Evolutionary conservation across 768 basidiomycete genomes (phyloP).

Genomic region (Termitomyces sp.): DNA sequence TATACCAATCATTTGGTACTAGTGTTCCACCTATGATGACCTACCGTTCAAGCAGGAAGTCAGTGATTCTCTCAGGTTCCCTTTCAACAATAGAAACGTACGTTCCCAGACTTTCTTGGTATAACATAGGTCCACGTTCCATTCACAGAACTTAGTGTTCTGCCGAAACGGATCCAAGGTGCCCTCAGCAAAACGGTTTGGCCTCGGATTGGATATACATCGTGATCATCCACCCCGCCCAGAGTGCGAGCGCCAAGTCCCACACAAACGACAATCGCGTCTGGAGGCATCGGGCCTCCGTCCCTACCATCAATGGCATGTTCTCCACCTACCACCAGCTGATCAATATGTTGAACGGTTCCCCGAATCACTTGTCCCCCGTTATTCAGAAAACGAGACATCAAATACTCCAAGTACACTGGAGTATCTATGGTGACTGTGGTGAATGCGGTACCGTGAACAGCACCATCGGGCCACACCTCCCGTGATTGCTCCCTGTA

Average conservation of each 20-base stretch:
- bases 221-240: constrained; percentile 70
- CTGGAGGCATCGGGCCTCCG: constrained; percentile 21
- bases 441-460: constrained; percentile 46
- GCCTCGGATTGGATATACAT: constrained; percentile 69
- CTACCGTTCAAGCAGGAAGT: constrained; percentile 12
- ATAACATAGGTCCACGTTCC: constrained; percentile 55
- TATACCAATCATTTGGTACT: constrained; percentile 54
- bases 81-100: constrained; percentile 11
- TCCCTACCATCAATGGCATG: constrained; percentile 19
- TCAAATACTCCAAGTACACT: constrained; percentile 58
- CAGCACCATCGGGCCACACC: constrained; percentile 24
- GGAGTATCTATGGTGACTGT: constrained; percentile 63
- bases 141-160: constrained; percentile 34
- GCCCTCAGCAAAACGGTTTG: constrained; percentile 71
- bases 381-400: constrained; percentile 45
- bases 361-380: constrained; percentile 53
- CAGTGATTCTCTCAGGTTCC: not conserved
- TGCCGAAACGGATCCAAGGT: constrained; percentile 49
- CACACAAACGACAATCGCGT: constrained; percentile 60
- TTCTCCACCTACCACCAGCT: constrained; percentile 52
- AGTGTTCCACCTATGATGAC: constrained; percentile 58
- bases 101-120: constrained; percentile 50
- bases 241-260: constrained; percentile 68
- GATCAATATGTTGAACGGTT: constrained; percentile 55
- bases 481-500: constrained; percentile 29